Base-by-base conservation (phyloP, 2,329 filamentous ascomycete genomes). In the Penicillium sp. region DNA sequence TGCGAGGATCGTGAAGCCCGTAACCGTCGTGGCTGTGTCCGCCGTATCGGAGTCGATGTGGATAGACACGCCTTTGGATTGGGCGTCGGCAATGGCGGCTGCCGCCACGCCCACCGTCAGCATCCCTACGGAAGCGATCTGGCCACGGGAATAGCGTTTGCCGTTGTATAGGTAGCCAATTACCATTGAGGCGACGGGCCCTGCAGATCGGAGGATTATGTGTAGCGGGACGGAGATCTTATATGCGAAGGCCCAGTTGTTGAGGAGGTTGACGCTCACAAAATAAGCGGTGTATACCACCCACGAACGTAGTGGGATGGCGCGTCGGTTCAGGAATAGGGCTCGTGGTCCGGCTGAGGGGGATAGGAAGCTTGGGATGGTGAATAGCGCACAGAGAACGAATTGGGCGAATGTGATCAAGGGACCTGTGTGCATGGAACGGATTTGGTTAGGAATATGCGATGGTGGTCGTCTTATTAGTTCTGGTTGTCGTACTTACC, bases 181-280 rank as follows among this genome's bases (percentile, higher is more conserved):
- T 16, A 87, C 75, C 85, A 99, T 96, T 9, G 94, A 97, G 5
- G 92, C 95, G 59, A 97, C 95, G 65, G 92, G 96, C 16, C 94
- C 94, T 47, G 93, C 96, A 46, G 92, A 97, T 50, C 94, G 86
- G 31, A 99, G 80, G 62, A 99, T 97, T 65, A 99, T 99, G 70
- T 99, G 94, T 46, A 99, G 86, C 1, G 94, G 94, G 0, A 99
- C 91, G 7, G 91, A 96, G 54, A 99, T 97, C 65, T 91, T 87
- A 76, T 97, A 99, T 59, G 91, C 92, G 73, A 99, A 99, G 7
- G 93, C 94, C 79, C 93, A 93, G 67, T 99, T 99, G 76, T 99
- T 99, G 68, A 99, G 77, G 55, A 97, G 85, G 67, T 97, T 99
- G 75, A 99, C 94, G 59, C 84, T 83, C 72, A 96, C 94, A 75